A percentile compares a stretch with the other conserved stretches of the same genome.
phyloP scores from a whole-genome alignment of 2,329 filamentous ascomycete species.

The Aspergillus piperis region DNA sequence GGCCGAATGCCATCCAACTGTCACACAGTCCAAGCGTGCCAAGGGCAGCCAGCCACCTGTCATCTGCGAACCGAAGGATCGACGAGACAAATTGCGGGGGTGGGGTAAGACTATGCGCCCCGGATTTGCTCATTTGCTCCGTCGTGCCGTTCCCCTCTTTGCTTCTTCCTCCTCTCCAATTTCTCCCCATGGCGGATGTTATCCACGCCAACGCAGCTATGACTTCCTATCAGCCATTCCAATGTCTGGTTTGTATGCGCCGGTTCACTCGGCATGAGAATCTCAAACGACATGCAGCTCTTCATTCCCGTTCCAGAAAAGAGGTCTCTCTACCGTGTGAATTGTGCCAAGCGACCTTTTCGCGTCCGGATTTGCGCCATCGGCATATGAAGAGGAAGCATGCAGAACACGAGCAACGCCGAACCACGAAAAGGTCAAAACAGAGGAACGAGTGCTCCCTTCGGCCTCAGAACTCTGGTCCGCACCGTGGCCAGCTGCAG shows the following conservation, averaged over 20 bases:
- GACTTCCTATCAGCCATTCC: conserved; percentile 39
- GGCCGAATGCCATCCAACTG: background rate
- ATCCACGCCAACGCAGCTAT: conserved; percentile 1
- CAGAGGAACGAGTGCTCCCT: background rate
- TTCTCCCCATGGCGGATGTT: conserved; percentile 2
- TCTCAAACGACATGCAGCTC: conserved; percentile 45
- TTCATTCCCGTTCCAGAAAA: conserved; percentile 38
- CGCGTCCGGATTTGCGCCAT: conserved; percentile 42
- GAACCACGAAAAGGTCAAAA: conserved; percentile 7
- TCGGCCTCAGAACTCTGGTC: conserved; percentile 2
- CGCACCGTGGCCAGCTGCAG: too few relatives aligned
- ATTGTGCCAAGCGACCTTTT: conserved; percentile 45
- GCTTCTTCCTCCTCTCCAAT: background rate
- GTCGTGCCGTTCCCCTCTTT: background rate
- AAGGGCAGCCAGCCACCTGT: background rate
- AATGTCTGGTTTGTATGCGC: conserved; percentile 42
- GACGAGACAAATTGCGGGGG: background rate
- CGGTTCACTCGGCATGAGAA: conserved; percentile 46
- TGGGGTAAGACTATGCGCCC: conserved; percentile 4
- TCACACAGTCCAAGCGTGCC: background rate
- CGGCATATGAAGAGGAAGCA: conserved; percentile 49
- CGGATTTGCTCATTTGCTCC: conserved; percentile 6
- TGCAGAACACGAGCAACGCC: conserved; percentile 25
- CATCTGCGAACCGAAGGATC: background rate
- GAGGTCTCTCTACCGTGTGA: conserved; percentile 38